phyloP scores from a whole-genome alignment of 2,329 filamentous ascomycete genomes.

The Canariomyces notabilis region DNA sequence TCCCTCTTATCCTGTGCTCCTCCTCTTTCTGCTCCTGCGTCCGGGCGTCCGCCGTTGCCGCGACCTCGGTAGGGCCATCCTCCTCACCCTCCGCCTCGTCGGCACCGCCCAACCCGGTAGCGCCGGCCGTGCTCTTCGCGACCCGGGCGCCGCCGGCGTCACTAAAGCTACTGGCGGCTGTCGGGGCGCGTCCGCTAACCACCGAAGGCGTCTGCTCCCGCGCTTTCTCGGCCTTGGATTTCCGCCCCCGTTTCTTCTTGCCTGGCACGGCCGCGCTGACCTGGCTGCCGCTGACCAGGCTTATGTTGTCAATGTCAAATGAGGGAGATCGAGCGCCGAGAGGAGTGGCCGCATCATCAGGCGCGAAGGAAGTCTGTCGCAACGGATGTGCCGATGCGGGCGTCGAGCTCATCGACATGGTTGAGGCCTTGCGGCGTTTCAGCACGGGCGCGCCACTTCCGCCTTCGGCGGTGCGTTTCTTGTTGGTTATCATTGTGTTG shows the following conservation, averaged over 20 bases:
- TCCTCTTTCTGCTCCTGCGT: slow-evolving; percentile 65
- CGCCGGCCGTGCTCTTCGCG: slow-evolving; percentile 37
- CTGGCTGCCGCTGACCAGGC: slow-evolving; percentile 57
- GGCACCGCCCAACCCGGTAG: slow-evolving; percentile 45
- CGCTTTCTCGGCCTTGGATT: slow-evolving; percentile 53
- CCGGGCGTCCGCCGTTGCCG: slow-evolving; percentile 47
- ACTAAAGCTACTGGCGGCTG: slow-evolving; percentile 39
- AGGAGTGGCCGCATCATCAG: slow-evolving; percentile 53
- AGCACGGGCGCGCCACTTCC: slow-evolving; percentile 43
- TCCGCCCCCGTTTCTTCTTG: slow-evolving; percentile 59
- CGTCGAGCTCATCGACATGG: slow-evolving; percentile 49
- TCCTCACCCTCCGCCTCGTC: slow-evolving; percentile 44
- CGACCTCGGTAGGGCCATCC: slow-evolving; percentile 31
- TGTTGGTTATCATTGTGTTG: slow-evolving; percentile 36
- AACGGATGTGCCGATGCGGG: slow-evolving; percentile 58
- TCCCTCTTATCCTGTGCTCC: slow-evolving; percentile 57
- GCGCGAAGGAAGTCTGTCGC: slow-evolving; percentile 76
- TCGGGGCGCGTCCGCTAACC: slow-evolving; percentile 35
- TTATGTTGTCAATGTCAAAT: slow-evolving; percentile 57
- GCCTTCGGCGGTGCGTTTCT: slow-evolving; percentile 59
- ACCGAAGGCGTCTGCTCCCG: slow-evolving; percentile 45
- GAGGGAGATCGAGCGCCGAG: slow-evolving; percentile 60
- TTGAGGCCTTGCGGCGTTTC: slow-evolving; percentile 69
- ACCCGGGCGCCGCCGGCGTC: slow-evolving; percentile 31
- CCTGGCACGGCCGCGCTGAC: slow-evolving; percentile 41